Percentiles rank a stretch among this genome's conserved stretches.
Conservation (phyloP, 2,329 filamentous ascomycete genomes). For the Cladosporium sp. region DNA sequence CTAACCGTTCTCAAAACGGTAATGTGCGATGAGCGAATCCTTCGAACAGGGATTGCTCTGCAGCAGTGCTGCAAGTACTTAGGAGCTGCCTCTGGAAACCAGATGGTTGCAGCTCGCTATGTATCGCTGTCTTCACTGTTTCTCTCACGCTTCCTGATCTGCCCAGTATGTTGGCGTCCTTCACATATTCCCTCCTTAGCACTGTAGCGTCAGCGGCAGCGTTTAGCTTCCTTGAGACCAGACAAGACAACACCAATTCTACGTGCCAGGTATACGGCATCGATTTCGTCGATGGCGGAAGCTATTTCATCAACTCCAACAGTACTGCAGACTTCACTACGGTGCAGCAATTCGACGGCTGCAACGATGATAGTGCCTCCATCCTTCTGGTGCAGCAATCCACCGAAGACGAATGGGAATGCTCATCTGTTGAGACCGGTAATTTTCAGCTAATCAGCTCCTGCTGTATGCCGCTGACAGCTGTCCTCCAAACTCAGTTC, state of each 20-base stretch:
- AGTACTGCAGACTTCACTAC: slow-evolving; percentile 17
- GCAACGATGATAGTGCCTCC: slow-evolving; percentile 15
- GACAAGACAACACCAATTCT: slow-evolving; percentile 13
- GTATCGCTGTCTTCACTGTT: no score
- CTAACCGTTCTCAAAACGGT: no score
- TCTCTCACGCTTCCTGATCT: no score
- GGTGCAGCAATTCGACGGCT: slow-evolving; percentile 21
- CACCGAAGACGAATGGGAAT: slow-evolving; percentile 16
- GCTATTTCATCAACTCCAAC: slow-evolving; percentile 21
- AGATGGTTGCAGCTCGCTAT: no score
- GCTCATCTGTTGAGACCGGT: slow-evolving; percentile 10
- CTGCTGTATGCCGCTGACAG: not conserved
- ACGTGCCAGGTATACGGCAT: slow-evolving; percentile 19
- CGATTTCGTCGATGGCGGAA: slow-evolving; percentile 20
- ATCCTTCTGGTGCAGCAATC: slow-evolving; percentile 14
- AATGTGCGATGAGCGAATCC: no score
- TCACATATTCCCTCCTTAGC: not conserved
- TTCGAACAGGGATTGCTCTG: no score
- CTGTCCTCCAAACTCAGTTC: slow-evolving; percentile 6
- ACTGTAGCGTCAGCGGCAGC: not conserved
- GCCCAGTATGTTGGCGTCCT: not conserved
- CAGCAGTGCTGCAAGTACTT: no score
- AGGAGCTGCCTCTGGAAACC: no score
- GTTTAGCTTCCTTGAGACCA: not conserved
- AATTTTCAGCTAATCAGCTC: not conserved